These are phyloP conservation scores for carrot (Daucus carota) DNA, from an alignment of 129 eudicot species.

Conservation along the genomic window DNA sequence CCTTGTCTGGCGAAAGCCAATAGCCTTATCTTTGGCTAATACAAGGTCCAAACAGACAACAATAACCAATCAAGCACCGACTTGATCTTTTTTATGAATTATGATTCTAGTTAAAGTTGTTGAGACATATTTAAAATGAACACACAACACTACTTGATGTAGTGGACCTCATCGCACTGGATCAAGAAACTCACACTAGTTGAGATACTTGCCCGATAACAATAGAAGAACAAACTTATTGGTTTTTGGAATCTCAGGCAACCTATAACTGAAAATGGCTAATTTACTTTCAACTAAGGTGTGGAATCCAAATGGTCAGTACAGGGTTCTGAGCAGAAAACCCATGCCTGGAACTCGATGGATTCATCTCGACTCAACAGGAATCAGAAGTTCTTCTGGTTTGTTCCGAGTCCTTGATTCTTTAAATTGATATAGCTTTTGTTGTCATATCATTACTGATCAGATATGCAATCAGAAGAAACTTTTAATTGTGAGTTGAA, in stretches of 20 bases:
- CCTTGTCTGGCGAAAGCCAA: no score
- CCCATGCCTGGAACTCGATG: no score
- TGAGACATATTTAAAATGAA: background rate
- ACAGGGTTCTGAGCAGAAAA: constrained; percentile 42
- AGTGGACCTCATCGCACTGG: constrained; percentile 17
- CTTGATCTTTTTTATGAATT: no score
- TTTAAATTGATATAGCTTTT: constrained; percentile 16
- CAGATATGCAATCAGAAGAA: no score
- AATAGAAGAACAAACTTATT: background rate
- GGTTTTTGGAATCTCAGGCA: background rate
- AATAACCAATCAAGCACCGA: background rate
- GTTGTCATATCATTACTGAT: background rate
- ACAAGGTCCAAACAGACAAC: constrained; percentile 38
- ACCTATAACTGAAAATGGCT: constrained; percentile 36
- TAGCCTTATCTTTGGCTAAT: constrained; percentile 23
- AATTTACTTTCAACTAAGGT: constrained; percentile 68
- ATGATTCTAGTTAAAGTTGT: background rate
- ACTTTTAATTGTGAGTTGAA: no score
- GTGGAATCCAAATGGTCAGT: constrained; percentile 85
- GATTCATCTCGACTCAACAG: no score
- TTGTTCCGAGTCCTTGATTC: constrained; percentile 93
- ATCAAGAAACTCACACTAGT: constrained; percentile 17
- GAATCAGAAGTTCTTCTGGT: constrained; percentile 34
- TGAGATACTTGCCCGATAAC: constrained; percentile 2
- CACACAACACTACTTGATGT: background rate